A percentile compares a stretch with the other conserved stretches of the same genome.
Evolutionary conservation across 306 rosid species (phyloP).

Genomic region (Quercus ilex): DNA sequence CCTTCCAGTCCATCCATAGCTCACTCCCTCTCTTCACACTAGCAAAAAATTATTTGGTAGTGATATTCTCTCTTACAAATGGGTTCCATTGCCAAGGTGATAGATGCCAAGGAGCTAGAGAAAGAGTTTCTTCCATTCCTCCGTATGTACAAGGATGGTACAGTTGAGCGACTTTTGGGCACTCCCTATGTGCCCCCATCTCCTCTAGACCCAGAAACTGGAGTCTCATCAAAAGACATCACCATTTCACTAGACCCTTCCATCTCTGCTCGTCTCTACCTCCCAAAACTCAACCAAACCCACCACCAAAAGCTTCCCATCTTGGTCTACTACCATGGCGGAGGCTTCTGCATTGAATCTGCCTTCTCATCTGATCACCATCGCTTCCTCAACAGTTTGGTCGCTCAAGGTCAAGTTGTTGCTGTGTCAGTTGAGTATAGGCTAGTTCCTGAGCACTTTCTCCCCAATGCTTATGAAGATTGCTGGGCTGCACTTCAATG

Average conservation of each 20-base stretch:
- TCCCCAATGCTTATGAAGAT: constrained; percentile 37
- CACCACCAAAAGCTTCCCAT: constrained; percentile 29
- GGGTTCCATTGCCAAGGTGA: no score
- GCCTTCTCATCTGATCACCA: constrained; percentile 31
- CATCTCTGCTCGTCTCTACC: constrained; percentile 27
- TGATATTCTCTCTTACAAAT: no score
- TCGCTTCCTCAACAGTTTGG: not conserved
- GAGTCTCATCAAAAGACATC: constrained; percentile 17
- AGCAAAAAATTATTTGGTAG: no score
- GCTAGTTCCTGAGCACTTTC: constrained; percentile 34
- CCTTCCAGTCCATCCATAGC: no score
- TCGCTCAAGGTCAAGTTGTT: constrained; percentile 5
- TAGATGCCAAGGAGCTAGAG: no score
- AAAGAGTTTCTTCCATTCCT: no score
- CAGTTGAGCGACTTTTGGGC: no score
- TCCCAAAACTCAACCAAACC: constrained; percentile 17
- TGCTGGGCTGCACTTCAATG: constrained; percentile 33
- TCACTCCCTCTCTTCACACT: no score
- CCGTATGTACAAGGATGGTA: no score
- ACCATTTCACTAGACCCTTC: constrained; percentile 7
- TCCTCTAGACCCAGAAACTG: not conserved
- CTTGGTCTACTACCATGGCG: constrained; percentile 34
- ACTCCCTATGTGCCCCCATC: no score
- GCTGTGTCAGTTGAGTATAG: constrained; percentile 25
- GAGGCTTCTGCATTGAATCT: constrained; percentile 38